Evolutionary conservation across 2,329 filamentous ascomycete genomes (phyloP), one percentile per base, ranked within the genome.

Genomic region (Paramyrothecium roridum): DNA sequence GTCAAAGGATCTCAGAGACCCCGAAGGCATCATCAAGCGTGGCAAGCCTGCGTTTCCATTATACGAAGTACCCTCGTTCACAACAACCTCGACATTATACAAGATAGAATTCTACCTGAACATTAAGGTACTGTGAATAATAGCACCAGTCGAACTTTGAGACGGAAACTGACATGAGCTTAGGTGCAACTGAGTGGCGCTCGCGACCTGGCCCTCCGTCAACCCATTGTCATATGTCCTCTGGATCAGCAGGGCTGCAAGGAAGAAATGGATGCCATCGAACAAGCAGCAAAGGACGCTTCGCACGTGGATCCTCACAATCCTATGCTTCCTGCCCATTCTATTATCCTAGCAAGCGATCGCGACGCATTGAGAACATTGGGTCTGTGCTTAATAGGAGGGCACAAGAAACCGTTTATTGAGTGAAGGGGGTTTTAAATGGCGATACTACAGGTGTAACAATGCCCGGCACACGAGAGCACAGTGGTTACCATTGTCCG

Each of bases 191-290:
- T 98, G 73, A 91, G 89, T 52, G 89, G 89, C 48, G 91, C 93
- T 22, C 86, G 89, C 73, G 93, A 99, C 70, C 96, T 99, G 54
- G 80, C 86, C 30, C 81, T 98, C 47, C 86, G 93, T 53, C 91
- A 98, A 72, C 92, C 91, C 6, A 97, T 99, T 56, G 91, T 98
- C 34, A 95, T 98, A 52, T 98, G 93, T 66, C 93, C 95, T 0
- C 85, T 97, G 59, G 95, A 99, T 67, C 91, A 97, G 67, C 91
- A 96, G 62, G 90, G 89, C 17, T 99, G 95, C 76, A 97, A 96
- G 72, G 93, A 97, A 69, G 95, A 98, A 75, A 97, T 99, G 91
- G 93, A 96, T 65, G 93, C 93, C 40, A 98, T 99, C 60, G 93
- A 97, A 69, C 91, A 96, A 73, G 90, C 95, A 1, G 95, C 95